Conservation (phyloP, 768 basidiomycete genomes). For the Leccinum imitatum region DNA sequence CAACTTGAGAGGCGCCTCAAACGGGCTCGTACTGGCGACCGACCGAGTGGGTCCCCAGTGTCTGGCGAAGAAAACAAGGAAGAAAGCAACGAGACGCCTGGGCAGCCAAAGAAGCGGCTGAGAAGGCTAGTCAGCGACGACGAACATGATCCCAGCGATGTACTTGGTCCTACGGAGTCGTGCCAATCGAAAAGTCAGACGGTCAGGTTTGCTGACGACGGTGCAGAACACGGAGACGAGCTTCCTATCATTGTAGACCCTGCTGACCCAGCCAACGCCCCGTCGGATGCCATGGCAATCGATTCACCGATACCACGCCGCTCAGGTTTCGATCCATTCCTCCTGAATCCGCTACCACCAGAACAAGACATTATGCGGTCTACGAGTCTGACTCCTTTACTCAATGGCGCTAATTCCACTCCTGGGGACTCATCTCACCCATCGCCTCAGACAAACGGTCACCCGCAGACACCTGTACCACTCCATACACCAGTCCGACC, state of each 20-base stretch:
- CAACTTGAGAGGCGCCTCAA: slow-evolving; percentile 75
- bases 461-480: slow-evolving; percentile 12
- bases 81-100: slow-evolving; percentile 38
- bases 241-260: slow-evolving; percentile 14
- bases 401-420: slow-evolving; percentile 23
- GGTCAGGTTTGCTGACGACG: slow-evolving; percentile 53
- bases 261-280: neutral
- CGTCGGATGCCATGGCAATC: slow-evolving; percentile 36
- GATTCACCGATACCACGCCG: slow-evolving; percentile 35
- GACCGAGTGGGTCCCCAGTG: slow-evolving; percentile 48
- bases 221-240: slow-evolving; percentile 16
- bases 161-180: slow-evolving; percentile 29
- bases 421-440: slow-evolving; percentile 4
- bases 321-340: slow-evolving; percentile 48
- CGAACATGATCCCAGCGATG: slow-evolving; percentile 50
- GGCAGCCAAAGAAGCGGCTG: slow-evolving; percentile 54
- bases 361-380: slow-evolving; percentile 27
- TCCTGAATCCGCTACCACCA: slow-evolving; percentile 52
- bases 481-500: neutral
- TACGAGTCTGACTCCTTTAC: slow-evolving; percentile 23
- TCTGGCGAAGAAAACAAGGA: slow-evolving; percentile 44
- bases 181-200: slow-evolving; percentile 35
- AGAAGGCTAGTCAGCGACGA: slow-evolving; percentile 45
- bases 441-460: slow-evolving; percentile 13
- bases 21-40: slow-evolving; percentile 61